Base-by-base conservation (phyloP, 208 protist genomes). In the Trypanosoma cruzi region DNA sequence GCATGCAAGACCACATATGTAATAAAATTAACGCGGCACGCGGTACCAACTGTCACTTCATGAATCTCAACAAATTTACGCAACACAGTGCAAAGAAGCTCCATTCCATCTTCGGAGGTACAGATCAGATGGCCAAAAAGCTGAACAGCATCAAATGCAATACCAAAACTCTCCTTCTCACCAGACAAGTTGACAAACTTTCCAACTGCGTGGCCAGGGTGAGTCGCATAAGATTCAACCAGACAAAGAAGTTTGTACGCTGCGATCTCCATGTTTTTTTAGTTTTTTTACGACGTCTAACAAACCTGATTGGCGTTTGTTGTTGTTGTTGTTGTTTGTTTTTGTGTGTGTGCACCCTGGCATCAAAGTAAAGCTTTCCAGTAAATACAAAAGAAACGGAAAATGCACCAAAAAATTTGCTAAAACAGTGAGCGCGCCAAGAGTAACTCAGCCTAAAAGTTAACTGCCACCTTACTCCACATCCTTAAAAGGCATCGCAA, bases 1-100 rank as follows among this genome's bases (percentile, higher is more conserved):
- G 74, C 68, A 62, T 81, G 68, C 31, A 90, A 37, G 18, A 77
- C 78, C 10, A 81, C 69, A 77, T 78, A 92, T 8, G 75, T 68
- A 61, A 89, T 64, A 66, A 92, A 89, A 57, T 82, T 86, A 3
- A 82, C 80, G 13, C 69, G 22, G 44, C 50, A 68, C 6, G 64
- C 60, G 0, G 62, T 58, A 58, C 68, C 77, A 10, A 64, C 73
- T 60, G 57, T 66, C 22, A 28, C 44, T 49, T 68, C 64, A 71
- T 72, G 66, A 6, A 72, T 54, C 20, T 52, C 4, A 49, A 44
- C 57, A 31, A 20, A 53, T 20, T 63, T 29, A 26, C 31, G n/a
- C 28, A 71, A 31, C 16, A 77, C 40, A 36, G 48, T 5, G 61
- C 52, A 66, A 71, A 75, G 32, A 42, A 71, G 36, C 37, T 66